Conservation (phyloP, 1,139 yeast species). For the Hansenula sp. region DNA sequence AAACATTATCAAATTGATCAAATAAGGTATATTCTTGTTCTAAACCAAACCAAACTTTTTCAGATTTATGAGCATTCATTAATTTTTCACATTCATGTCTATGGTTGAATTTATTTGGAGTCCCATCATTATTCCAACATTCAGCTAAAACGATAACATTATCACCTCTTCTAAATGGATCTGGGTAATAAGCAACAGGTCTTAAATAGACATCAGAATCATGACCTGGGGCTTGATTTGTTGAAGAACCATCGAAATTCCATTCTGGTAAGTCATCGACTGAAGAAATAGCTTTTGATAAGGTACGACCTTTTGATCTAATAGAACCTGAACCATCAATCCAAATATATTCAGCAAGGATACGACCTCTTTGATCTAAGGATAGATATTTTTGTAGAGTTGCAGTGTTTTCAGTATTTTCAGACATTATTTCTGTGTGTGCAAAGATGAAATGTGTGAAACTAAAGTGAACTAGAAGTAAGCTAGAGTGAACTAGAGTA, state of each 20-base stretch:
- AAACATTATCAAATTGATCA: conserved; percentile 84
- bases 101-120: conserved; percentile 97
- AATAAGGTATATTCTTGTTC: conserved; percentile 98
- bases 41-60: conserved; percentile 94
- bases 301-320: conserved; percentile 93
- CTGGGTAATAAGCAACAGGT: conserved; percentile 91
- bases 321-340: conserved; percentile 89
- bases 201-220: conserved; percentile 93
- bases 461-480: too few species aligned
- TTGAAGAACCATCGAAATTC: conserved; percentile 99
- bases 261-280: conserved; percentile 94
- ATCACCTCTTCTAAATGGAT: conserved; percentile 97
- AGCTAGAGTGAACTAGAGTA: too few species aligned
- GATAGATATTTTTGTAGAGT: conserved; percentile 78
- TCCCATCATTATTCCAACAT: conserved; percentile 98
- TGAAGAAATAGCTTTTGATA: conserved; percentile 61
- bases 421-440: conserved; percentile 29
- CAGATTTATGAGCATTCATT: conserved; percentile 86
- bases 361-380: conserved; percentile 80
- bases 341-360: conserved; percentile 98
- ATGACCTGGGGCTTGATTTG: conserved; percentile 98
- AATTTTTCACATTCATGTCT: conserved; percentile 96
- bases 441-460: background rate
- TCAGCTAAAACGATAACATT: conserved; percentile 92
- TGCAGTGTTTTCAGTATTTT: conserved; percentile 62